Percentiles rank a stretch among this genome's conserved stretches.
These are phyloP conservation scores for Boehmeria nivea DNA, from an alignment of 306 rosid genomes.

Conservation along the genomic window DNA sequence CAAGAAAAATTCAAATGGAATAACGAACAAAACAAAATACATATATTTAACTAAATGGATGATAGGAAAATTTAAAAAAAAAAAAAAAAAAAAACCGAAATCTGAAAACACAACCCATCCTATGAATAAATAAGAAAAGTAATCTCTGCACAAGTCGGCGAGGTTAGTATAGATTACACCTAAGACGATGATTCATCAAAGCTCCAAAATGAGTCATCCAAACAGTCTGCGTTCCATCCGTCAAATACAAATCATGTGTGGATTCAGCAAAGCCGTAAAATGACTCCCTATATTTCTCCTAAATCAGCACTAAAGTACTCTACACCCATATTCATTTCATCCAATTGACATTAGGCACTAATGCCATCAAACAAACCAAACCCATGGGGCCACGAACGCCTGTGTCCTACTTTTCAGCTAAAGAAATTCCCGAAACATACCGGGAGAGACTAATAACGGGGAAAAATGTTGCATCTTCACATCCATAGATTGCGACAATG, in stretches of 20 bases:
- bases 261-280: slow-evolving; percentile 43
- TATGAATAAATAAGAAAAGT: slow-evolving; percentile 20
- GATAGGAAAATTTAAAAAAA: slow-evolving; percentile 19
- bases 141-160: slow-evolving; percentile 75
- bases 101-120: slow-evolving; percentile 25
- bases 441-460: slow-evolving; percentile 35
- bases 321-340: slow-evolving; percentile 56
- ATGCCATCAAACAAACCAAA: too few relatives aligned
- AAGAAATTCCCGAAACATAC: slow-evolving; percentile 34
- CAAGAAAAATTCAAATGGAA: not conserved
- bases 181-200: slow-evolving; percentile 40
- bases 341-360: too few relatives aligned
- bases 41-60: slow-evolving; percentile 18
- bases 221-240: slow-evolving; percentile 30
- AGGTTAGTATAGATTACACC: slow-evolving; percentile 59
- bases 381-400: slow-evolving; percentile 40
- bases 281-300: slow-evolving; percentile 22
- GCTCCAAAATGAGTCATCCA: slow-evolving; percentile 39
- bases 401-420: slow-evolving; percentile 35
- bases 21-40: slow-evolving; percentile 1
- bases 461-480: slow-evolving; percentile 39
- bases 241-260: slow-evolving; percentile 30
- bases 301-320: slow-evolving; percentile 75
- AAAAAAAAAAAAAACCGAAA: slow-evolving; percentile 24
- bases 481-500: slow-evolving; percentile 28